Percentiles rank a stretch among this genome's conserved stretches.
Evolutionary conservation across 2,329 filamentous ascomycete species (phyloP).

Genomic region (Apiospora marii): DNA sequence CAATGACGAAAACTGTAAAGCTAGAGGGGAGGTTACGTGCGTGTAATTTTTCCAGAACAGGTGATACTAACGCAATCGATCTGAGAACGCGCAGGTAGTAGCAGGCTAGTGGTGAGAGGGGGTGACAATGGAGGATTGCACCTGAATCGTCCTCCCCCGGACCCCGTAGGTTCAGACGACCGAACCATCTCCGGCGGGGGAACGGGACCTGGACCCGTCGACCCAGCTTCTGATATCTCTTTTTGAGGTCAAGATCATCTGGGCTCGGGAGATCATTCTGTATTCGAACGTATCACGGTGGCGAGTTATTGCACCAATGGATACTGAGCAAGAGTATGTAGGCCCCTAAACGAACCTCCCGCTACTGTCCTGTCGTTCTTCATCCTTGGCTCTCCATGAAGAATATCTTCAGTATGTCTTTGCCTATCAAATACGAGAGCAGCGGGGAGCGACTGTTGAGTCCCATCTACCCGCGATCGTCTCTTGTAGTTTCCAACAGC

Average conservation of each 20-base stretch:
- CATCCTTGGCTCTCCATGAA: no score
- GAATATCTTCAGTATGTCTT: not conserved
- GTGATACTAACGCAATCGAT: not conserved
- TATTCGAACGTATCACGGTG: not conserved
- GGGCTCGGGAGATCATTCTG: not conserved
- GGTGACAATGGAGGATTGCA: not conserved
- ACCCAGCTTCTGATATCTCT: no score
- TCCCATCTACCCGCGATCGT: not conserved
- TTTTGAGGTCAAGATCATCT: not conserved
- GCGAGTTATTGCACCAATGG: not conserved
- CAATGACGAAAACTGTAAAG: no score
- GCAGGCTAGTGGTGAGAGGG: not conserved
- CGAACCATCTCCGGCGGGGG: not conserved
- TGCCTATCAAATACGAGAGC: not conserved
- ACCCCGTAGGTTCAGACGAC: not conserved
- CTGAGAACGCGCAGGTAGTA: not conserved
- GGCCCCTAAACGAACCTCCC: no score
- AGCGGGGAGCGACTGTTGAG: not conserved
- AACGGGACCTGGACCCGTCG: not conserved
- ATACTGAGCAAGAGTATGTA: not conserved
- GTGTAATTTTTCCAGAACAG: not conserved
- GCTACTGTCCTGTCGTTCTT: no score
- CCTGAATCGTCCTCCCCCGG: not conserved
- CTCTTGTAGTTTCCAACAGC: not conserved
- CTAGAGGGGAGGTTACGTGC: no score